Conservation (phyloP, 2,329 filamentous ascomycete species). For the Pyricularia sp. region DNA sequence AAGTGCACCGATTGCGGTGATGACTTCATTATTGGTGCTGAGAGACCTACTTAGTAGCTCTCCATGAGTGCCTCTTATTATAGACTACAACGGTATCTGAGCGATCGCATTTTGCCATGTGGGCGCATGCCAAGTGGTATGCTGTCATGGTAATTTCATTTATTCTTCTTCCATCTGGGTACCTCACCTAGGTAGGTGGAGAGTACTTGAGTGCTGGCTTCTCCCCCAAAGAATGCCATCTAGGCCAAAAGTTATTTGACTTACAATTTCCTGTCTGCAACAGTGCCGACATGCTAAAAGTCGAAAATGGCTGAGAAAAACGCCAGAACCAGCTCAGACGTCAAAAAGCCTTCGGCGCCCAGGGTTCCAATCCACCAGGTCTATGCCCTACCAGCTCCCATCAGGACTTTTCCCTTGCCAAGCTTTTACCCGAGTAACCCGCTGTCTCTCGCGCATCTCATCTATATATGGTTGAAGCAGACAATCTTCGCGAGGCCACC, state of each 20-base stretch:
- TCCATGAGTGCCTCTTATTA: slow-evolving; percentile 51
- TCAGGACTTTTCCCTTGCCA: slow-evolving; percentile 73
- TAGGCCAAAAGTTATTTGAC: neutral
- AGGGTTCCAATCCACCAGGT: slow-evolving; percentile 46
- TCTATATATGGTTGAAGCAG: slow-evolving; percentile 64
- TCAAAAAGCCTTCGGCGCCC: slow-evolving; percentile 7
- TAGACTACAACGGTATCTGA: slow-evolving; percentile 99
- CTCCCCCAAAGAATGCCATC: neutral
- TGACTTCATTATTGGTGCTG: slow-evolving; percentile 44
- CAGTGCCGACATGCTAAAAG: slow-evolving; percentile 11
- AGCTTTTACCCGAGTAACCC: slow-evolving; percentile 87
- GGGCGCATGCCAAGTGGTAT: neutral
- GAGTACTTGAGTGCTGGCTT: too few species aligned
- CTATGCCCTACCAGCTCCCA: slow-evolving; percentile 67
- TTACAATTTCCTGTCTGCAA: neutral
- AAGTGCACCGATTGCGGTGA: slow-evolving; percentile 33
- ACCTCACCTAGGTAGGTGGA: too few species aligned
- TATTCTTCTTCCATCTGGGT: too few species aligned
- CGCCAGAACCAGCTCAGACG: slow-evolving; percentile 9
- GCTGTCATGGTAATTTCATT: neutral
- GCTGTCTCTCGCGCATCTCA: slow-evolving; percentile 69
- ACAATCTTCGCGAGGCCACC: slow-evolving; percentile 54
- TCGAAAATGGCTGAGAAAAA: slow-evolving; percentile 18
- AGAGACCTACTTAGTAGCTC: slow-evolving; percentile 47
- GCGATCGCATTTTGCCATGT: slow-evolving; percentile 21